Evolutionary conservation across 2,329 filamentous ascomycete species (phyloP), one percentile per base, ranked within the genome.

Genomic region (Cladosporium cucumerinum): DNA sequence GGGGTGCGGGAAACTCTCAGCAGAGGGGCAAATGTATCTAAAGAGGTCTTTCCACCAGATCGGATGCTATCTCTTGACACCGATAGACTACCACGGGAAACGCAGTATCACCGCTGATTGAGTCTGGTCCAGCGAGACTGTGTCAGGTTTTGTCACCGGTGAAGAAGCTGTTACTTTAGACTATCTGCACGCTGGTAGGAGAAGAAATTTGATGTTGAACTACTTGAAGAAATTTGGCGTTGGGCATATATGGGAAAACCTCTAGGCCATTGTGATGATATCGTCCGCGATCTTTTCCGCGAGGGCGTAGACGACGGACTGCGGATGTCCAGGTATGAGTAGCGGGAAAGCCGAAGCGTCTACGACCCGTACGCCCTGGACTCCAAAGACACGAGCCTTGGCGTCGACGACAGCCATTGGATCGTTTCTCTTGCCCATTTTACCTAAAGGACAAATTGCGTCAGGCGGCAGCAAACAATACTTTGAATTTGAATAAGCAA

Each of bases 241-340:
- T 39, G 16, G 34, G 8, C 34, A 5, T 5, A 18, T 18, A 39
- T 18, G 34, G 5, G 5, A 39, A 39, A 39, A 0, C 34, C 34
- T 39, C 34, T 39, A 39, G 34, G 34, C 34, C 34, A 39, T 39
- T 39, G 14, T 18, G 34, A 39, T 39, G 34, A 39, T 39, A 18
- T 39, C 34, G 34, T 39, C 34, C 16, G 34, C 34, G 16, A 39
- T 39, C 34, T 39, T 39, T 16, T 39, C 34, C 16, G 34, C 34
- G 16, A 39, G 34, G 34, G 34, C 34, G 34, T 39, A 51, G 23
- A 69, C 66, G 1, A 68, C 72, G 32, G 64, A 66, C 58, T 70
- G 65, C 12, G 72, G 70, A 57, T 72, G 71, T 21, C 72, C 71
- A 18, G 71, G 69, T 1, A 70, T 68, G 43, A 71, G 43, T 12